Percentiles rank a stretch among this genome's conserved stretches.
Evolutionary conservation across 768 basidiomycete species (phyloP).

Genomic region (Zangia roseola): DNA sequence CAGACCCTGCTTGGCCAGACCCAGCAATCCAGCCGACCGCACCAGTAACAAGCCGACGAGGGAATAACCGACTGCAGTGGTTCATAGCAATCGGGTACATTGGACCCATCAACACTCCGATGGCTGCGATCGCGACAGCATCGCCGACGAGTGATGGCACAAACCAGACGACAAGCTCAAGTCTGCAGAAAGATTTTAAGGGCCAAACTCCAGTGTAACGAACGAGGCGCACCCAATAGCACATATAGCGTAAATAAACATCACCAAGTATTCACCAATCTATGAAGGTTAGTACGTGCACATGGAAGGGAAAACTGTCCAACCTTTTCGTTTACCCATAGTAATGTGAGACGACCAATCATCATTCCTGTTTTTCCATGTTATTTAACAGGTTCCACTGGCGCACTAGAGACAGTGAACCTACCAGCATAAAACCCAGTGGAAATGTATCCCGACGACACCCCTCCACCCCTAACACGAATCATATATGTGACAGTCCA

Average conservation of each 20-base stretch:
- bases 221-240: constrained; percentile 25
- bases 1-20: constrained; percentile 50
- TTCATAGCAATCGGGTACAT: constrained; percentile 60
- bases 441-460: constrained; percentile 47
- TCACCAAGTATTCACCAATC: constrained; percentile 33
- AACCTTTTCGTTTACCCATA: constrained; percentile 31
- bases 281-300: constrained; percentile 6
- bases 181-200: constrained; percentile 30
- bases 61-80: constrained; percentile 35
- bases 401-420: neutral
- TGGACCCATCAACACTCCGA: constrained; percentile 72
- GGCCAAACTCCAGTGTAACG: neutral
- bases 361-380: constrained; percentile 20
- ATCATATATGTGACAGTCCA: constrained; percentile 67
- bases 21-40: constrained; percentile 53
- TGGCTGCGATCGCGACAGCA: constrained; percentile 59
- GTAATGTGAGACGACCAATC: constrained; percentile 28
- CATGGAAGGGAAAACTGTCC: neutral
- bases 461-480: constrained; percentile 43
- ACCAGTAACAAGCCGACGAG: constrained; percentile 34
- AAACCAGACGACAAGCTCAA: constrained; percentile 70
- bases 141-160: constrained; percentile 63
- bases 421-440: constrained; percentile 38
- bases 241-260: constrained; percentile 30
- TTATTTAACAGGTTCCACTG: neutral